A percentile compares a stretch with the other conserved stretches of the same genome.
Evolutionary conservation across 257 asterid genomes (phyloP).

Genomic region (Solanum chiquidenum): DNA sequence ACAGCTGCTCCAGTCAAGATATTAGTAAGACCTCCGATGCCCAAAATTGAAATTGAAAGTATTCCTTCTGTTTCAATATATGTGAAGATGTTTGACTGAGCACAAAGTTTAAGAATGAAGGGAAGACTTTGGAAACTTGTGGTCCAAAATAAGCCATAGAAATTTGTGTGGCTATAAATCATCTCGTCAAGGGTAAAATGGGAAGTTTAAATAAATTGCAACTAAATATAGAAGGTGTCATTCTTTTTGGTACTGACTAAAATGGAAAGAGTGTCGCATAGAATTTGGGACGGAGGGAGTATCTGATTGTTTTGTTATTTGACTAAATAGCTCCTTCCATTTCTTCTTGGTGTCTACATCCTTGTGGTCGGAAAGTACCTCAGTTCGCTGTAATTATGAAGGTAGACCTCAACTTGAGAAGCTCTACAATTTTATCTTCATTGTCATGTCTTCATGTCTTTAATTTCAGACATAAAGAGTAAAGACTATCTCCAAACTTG

Average conservation of each 20-base stretch:
- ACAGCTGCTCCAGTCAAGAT: not conserved
- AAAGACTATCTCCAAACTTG: not conserved
- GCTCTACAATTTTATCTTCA: not conserved
- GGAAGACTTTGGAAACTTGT: not conserved
- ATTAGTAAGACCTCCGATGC: not conserved
- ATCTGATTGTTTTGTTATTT: not conserved
- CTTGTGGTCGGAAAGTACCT: not conserved
- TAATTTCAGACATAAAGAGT: not conserved
- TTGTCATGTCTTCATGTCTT: not conserved
- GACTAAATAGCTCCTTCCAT: not conserved
- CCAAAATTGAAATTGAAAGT: not conserved
- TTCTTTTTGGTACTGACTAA: not conserved
- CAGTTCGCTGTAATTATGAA: not conserved
- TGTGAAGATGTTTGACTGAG: not conserved
- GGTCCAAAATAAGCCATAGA: not conserved
- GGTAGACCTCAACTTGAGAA: not conserved
- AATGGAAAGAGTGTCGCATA: not conserved
- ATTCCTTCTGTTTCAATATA: not conserved
- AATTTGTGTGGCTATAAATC: not conserved
- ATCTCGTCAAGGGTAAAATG: not conserved
- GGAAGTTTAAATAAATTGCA: not conserved
- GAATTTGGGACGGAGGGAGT: not conserved
- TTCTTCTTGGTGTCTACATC: not conserved
- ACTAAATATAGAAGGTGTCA: not conserved
- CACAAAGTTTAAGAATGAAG: not conserved